Base-by-base conservation (phyloP, 352 stramenopile genomes). In the Saprolegnia parasitica region DNA sequence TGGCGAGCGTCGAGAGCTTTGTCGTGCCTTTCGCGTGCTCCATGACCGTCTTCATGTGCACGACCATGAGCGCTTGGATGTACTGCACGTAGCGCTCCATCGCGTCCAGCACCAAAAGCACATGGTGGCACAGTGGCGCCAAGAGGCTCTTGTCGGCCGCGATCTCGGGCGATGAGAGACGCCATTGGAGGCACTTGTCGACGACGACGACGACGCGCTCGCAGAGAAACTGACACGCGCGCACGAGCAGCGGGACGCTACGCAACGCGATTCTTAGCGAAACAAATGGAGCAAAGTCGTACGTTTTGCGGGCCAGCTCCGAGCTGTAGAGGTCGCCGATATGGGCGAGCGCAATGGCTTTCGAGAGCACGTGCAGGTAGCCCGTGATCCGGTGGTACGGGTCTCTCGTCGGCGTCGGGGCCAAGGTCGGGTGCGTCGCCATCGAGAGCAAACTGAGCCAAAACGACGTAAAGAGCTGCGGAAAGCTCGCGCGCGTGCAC, bases 221-320 rank as follows among this genome's bases (percentile, higher is more conserved):
- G 26, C 63, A 70, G 29, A 70, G 20, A 52, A 62, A 24, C 29
- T 70, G 63, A 39, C 63, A 70, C 63, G 63, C 63, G 13, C 47
- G 46, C 21, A 70, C 10, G n/a, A 70, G 45, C 20, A 70, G 54
- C 39, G 23, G 42, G 13, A 70, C 37, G n/a, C 63, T 70, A 61
- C 18, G 18, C 8, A 10, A 21, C 20, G 26, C 9, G 21, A 5
- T 40, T n/a, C n/a, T n/a, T n/a, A n/a, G n/a, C n/a, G n/a, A n/a
- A n/a, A n/a, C n/a, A n/a, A n/a, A n/a, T n/a, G n/a, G n/a, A n/a
- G n/a, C n/a, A n/a, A n/a, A n/a, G n/a, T 37, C 58, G 37, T 61
- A 70, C 63, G 63, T 70, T 20, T 70, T 70, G 3, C 21, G 47
- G 4, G 46, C 63, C 21, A 70, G 42, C 20, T 60, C 52, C 24